These are phyloP conservation scores for Metschnikowia bowlesiae DNA, from an alignment of 805 yeast species.

Conservation along the genomic window DNA sequence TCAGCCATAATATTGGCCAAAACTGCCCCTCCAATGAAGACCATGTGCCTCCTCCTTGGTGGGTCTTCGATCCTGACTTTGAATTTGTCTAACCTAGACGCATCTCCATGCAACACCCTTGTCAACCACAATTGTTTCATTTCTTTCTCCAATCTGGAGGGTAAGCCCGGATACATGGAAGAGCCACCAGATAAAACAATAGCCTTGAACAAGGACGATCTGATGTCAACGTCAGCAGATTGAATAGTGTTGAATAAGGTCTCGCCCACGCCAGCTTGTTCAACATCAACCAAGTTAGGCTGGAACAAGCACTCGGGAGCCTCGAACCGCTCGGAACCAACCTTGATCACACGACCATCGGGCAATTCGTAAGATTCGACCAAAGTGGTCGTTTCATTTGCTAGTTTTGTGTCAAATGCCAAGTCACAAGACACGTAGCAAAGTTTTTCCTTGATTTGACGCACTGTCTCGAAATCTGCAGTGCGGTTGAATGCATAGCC, in stretches of 20 bases:
- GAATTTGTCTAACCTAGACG: constrained; percentile 81
- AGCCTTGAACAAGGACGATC: constrained; percentile 83
- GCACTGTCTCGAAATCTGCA: constrained; percentile 97
- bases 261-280: constrained; percentile 96
- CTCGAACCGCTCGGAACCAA: constrained; percentile 93
- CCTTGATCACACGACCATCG: constrained; percentile 90
- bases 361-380: constrained; percentile 92
- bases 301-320: constrained; percentile 97
- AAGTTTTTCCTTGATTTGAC: constrained; percentile 94
- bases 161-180: constrained; percentile 97
- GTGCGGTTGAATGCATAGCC: constrained; percentile 98
- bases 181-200: constrained; percentile 97
- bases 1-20: constrained; percentile 97
- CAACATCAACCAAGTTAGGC: constrained; percentile 91
- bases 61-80: constrained; percentile 98
- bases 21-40: constrained; percentile 97
- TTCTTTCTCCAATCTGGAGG: constrained; percentile 92
- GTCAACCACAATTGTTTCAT: constrained; percentile 95
- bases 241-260: constrained; percentile 87
- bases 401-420: constrained; percentile 78
- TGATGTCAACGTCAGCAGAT: constrained; percentile 89
- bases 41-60: constrained; percentile 98
- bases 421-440: constrained; percentile 95
- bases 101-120: constrained; percentile 80
- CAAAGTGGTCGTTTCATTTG: constrained; percentile 92